phyloP scores from a whole-genome alignment of 1,284 basidiomycete species.

The Peniophora sp. region DNA sequence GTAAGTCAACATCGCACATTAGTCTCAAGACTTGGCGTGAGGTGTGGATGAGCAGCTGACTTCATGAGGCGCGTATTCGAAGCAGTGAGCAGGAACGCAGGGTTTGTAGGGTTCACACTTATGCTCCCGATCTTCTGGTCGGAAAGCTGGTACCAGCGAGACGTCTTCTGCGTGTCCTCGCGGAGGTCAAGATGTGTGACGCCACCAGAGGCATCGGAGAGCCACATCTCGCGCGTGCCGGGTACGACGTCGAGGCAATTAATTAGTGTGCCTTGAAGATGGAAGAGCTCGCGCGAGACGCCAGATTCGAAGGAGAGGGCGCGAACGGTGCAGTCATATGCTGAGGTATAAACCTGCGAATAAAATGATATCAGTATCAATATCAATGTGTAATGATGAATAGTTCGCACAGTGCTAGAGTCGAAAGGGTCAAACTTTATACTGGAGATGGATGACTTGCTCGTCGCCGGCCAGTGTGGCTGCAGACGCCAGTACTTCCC shows the following conservation, averaged over 20 bases:
- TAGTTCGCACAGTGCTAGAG: conserved; percentile 41
- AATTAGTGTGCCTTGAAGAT: conserved; percentile 51
- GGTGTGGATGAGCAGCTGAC: conserved; percentile 28
- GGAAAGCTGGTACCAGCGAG: conserved; percentile 56
- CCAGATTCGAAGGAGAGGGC: conserved; percentile 61
- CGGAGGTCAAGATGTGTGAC: conserved; percentile 68
- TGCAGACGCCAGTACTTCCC: conserved; percentile 76
- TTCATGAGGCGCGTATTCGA: conserved; percentile 64
- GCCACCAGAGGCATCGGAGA: conserved; percentile 63
- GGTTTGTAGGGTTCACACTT: conserved; percentile 66
- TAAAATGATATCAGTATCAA: conserved; percentile 1
- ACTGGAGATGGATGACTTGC: conserved; percentile 68
- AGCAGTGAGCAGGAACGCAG: conserved; percentile 60
- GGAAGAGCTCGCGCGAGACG: conserved; percentile 58
- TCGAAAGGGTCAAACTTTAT: conserved; percentile 69
- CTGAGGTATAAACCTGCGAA: conserved; percentile 61
- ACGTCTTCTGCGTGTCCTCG: conserved; percentile 40
- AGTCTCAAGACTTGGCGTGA: too few relatives aligned
- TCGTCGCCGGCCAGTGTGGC: conserved; percentile 71
- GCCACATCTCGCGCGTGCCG: conserved; percentile 70
- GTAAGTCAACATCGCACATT: too few relatives aligned
- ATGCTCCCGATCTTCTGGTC: conserved; percentile 69
- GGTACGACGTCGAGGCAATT: conserved; percentile 60
- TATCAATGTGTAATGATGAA: conserved; percentile 22
- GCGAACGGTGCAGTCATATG: conserved; percentile 75